Evolutionary conservation across 179 eudicot genomes (phyloP), one percentile per base, ranked within the genome.

Genomic region (Sideroxylon spinosum): DNA sequence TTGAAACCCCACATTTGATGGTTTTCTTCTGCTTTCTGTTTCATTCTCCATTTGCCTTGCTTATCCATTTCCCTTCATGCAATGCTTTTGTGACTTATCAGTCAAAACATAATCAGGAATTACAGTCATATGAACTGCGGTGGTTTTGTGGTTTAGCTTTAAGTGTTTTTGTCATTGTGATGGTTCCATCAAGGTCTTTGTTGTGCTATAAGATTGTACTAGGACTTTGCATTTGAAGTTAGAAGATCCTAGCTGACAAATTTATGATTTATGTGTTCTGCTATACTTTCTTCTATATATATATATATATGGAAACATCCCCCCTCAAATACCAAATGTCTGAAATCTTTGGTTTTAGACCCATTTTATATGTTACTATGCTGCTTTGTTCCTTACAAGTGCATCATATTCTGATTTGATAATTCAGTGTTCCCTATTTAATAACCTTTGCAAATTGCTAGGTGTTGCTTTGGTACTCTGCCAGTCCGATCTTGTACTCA

Each of bases 391-490:
- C 76, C 0, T 32, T 52, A 52, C 56, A 9, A 13, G 13, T 52
- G 16, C 9, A 6, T 20, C 32, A 4, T 20, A n/a, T 57, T 57
- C 65, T 29, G 19, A 57, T 73, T 56, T 73, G 32, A 57, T 10
- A 56, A 19, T 28, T 29, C 20, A 0, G 17, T 17, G 28, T 73
- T 19, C 50, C 48, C 25, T 14, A 16, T 6, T 70, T 50, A 71
- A 12, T 37, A 37, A 8, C 75, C 17, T 73, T 57, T 74, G 5
- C 52, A n/a, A 44, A 72, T 71, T 67, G 60, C 55, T 57, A 94
- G 98, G 97, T 79, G 98, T 94, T 66, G 97, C 97, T 26, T 67
- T 93, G 61, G 93, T 89, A 67, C 90, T 94, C 32, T 94, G 98
- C 75, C 97, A 91, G 53, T 87, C 97, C 64, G 97, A 94, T 88